These are phyloP conservation scores for Penstemon eatonii DNA, from an alignment of 257 asterid species.

Conservation along the genomic window DNA sequence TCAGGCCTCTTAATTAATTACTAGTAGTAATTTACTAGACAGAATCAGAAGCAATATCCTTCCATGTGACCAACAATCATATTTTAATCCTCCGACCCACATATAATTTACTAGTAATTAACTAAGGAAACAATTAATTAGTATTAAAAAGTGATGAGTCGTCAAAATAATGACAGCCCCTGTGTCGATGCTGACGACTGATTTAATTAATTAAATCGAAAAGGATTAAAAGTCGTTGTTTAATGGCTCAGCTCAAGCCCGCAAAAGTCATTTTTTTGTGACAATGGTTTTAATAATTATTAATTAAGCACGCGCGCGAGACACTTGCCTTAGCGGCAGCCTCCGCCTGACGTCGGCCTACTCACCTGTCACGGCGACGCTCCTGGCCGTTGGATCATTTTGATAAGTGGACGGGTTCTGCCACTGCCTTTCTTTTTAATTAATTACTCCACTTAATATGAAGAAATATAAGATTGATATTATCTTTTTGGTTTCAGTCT, in stretches of 20 bases:
- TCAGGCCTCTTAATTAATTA: neutral
- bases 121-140: too few species aligned
- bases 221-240: constrained; percentile 7
- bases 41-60: constrained; percentile 30
- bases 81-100: too few species aligned
- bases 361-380: constrained; percentile 14
- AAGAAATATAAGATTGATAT: neutral
- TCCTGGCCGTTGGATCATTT: neutral
- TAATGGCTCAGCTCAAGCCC: neutral
- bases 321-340: constrained; percentile 24
- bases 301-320: constrained; percentile 27
- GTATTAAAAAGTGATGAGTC: constrained; percentile 7
- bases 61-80: constrained; percentile 27
- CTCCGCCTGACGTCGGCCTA: constrained; percentile 32
- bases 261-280: constrained; percentile 10
- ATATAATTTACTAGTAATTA: too few species aligned
- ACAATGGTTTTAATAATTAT: neutral
- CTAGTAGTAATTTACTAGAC: neutral
- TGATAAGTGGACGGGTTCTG: too few species aligned
- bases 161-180: constrained; percentile 9
- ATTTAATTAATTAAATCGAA: constrained; percentile 3
- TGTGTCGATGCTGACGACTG: constrained; percentile 13
- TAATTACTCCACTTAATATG: neutral
- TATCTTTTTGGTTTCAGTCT: too few species aligned
- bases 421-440: too few species aligned